Evolutionary conservation across 257 asterid genomes (phyloP), one percentile per base, ranked within the genome.

Genomic region (Scutellaria barbata): DNA sequence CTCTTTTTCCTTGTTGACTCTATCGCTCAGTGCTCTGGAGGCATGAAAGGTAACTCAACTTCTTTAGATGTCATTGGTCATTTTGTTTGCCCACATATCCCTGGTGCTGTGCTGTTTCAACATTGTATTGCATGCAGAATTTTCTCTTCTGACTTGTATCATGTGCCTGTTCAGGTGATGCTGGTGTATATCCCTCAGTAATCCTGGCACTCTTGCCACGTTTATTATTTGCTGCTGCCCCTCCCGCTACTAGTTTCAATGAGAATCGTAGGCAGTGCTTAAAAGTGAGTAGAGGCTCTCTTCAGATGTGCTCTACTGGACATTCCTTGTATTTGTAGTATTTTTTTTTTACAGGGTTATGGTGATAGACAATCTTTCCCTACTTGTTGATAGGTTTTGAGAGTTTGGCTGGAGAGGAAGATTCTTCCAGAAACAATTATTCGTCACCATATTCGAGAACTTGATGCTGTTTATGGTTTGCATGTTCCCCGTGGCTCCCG

Each of bases 1-100:
- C 81, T 93, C 73, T 90, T 93, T 81, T 93, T 93, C 82, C 97
- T 93, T 54, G 92, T 93, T 53, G 98, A 93, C 72, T 93, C 97
- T 56, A 87, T 93, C 71, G 82, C 90, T 7, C 97, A 90, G 82
- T 87, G 81, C 66, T 90, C 97, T 22, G 81, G 85, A 70, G 81
- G 89, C 69, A 76, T 89, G 81, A 93, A 87, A 91, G 95, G 96
- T 91, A 79, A 30, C 45, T 14, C 18, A 4, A 22, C 22, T 54
- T 58, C 47, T 71, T 79, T 37, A 40, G 64, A 25, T 54, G 30
- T 46, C 46, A 42, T 65, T 63, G 18, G 58, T 30, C 17, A 20
- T 46, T 56, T 62, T 67, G 18, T 48, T 53, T 30, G 46, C 54
- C 1, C 39, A 11, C 61, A 9, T 35, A 55, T 64, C 58, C 45